Base-by-base conservation (phyloP, 2,329 filamentous ascomycete genomes). In the Pleomassaria siparia region DNA sequence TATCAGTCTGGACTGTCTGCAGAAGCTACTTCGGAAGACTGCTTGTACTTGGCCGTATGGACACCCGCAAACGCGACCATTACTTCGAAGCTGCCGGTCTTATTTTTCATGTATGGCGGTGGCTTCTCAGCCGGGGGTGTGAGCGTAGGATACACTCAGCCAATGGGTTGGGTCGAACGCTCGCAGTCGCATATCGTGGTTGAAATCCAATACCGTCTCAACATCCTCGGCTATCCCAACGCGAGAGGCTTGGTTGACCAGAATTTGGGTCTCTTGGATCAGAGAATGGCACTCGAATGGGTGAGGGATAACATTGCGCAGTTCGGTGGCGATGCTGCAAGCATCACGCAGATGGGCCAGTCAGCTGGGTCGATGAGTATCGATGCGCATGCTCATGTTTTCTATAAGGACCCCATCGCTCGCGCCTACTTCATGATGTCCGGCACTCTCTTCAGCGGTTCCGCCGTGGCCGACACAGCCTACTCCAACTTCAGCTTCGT, bases 71-170 rank as follows among this genome's bases (percentile, higher is more conserved):
- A 58, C 1, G 60, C 60, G 3, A 53, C 52, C 2, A 13, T 30
- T 2, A 28, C n/a, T 4, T 15, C 53, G 46, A 18, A 62, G 0
- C 55, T 75, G 4, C 75, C 76, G 1, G 76, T 78, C 1, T 57
- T 72, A 0, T 67, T 78, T 16, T 78, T 74, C 59, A 65, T 78
- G 39, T 74, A 74, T 8, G 76, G 76, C 3, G 76, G 76, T 5
- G 71, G 72, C 7, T 75, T 73, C 44, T 42, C 59, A 3, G 68
- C 57, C 8, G 76, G 76, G 32, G 76, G 75, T 15, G 58, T 74
- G 25, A 66, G 74, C 24, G 70, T 77, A 0, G 72, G 75, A 2
- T 76, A 45, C 11, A 44, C 43, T 21, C 42, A 46, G 22, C 54
- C 30, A 16, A 50, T 46, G 15, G 32, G 36, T 12, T 57, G 53